Conservation (phyloP, 305 asterid species). For the Rubia tinctorum region DNA sequence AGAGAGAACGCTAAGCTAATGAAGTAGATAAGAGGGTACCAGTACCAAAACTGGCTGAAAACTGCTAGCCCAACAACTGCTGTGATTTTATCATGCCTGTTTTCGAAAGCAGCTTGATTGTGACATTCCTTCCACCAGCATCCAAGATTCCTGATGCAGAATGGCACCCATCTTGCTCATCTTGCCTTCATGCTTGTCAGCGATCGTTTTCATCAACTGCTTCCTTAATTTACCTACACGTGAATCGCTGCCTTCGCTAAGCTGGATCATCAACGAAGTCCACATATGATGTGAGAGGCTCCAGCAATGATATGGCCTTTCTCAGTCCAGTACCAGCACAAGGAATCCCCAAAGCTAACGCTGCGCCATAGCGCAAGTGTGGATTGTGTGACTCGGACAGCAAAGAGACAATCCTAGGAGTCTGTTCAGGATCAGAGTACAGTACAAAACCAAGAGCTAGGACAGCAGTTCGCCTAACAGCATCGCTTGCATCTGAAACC, state of each 20-base stretch:
- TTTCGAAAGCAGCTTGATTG: slow-evolving; percentile 77
- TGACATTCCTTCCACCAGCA: slow-evolving; percentile 96
- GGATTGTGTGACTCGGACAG: slow-evolving; percentile 90
- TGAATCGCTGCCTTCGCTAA: slow-evolving; percentile 91
- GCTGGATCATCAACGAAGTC: slow-evolving; percentile 98
- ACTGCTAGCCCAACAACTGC: slow-evolving; percentile 97
- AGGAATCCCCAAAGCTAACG: slow-evolving; percentile 95
- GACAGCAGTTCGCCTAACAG: slow-evolving; percentile 96
- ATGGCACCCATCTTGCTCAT: slow-evolving; percentile 99
- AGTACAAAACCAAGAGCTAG: slow-evolving; percentile 90
- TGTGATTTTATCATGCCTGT: slow-evolving; percentile 89
- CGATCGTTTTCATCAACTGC: too few relatives aligned
- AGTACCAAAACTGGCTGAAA: slow-evolving; percentile 98
- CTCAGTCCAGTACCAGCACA: slow-evolving; percentile 99
- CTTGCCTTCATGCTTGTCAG: slow-evolving; percentile 97
- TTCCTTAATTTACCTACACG: too few relatives aligned
- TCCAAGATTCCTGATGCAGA: slow-evolving; percentile 92
- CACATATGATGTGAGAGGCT: slow-evolving; percentile 96
- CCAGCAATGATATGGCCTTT: slow-evolving; percentile 95
- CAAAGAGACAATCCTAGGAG: slow-evolving; percentile 80
- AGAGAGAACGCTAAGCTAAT: slow-evolving; percentile 92
- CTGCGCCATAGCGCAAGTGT: slow-evolving; percentile 97
- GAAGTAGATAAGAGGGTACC: slow-evolving; percentile 98
- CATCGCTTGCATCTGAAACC: slow-evolving; percentile 96
- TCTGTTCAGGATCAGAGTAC: slow-evolving; percentile 93